A percentile compares a stretch with the other conserved stretches of the same genome.
Evolutionary conservation across 179 eudicot species (phyloP).

Genomic region (Corrigiola litoralis): DNA sequence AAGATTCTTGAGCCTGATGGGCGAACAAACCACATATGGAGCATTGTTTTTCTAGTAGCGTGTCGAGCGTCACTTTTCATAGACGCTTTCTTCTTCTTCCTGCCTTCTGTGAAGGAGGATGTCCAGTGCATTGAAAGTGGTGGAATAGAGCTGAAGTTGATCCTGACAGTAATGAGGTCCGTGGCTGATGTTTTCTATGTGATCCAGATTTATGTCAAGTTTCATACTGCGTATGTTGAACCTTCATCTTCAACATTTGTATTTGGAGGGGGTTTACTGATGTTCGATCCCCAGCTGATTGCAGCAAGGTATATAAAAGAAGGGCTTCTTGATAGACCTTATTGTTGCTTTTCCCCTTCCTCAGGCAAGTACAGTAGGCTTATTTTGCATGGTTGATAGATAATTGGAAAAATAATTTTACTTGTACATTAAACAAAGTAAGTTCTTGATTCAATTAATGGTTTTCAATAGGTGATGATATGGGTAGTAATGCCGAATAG

Average conservation of each 20-base stretch:
- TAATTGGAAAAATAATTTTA: too few species aligned
- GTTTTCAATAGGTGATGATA: conserved; percentile 25
- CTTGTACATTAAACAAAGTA: too few species aligned
- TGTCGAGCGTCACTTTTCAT: conserved; percentile 63
- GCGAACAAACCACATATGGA: conserved; percentile 53
- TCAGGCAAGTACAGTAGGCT: conserved; percentile 37
- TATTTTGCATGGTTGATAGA: neutral
- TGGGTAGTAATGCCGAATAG: conserved; percentile 39
- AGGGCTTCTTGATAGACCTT: conserved; percentile 51
- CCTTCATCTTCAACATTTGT: conserved; percentile 40
- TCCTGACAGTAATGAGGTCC: conserved; percentile 45
- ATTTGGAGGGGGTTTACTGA: conserved; percentile 69
- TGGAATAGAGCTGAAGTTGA: conserved; percentile 16
- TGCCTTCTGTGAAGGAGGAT: conserved; percentile 32
- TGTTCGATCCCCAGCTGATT: conserved; percentile 42
- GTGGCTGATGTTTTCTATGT: conserved; percentile 50
- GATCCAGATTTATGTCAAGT: conserved; percentile 54
- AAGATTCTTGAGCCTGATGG: conserved; percentile 63
- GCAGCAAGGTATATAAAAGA: conserved; percentile 44
- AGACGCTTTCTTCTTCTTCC: conserved; percentile 72
- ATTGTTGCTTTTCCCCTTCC: conserved; percentile 79
- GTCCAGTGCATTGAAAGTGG: conserved; percentile 43
- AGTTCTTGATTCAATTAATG: too few species aligned
- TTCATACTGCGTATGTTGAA: conserved; percentile 64
- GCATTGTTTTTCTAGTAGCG: conserved; percentile 53